Evolutionary conservation across 23 red algal genomes (phyloP), one percentile per base, ranked within the genome.

Genomic region (Cyanidium caldarium): DNA sequence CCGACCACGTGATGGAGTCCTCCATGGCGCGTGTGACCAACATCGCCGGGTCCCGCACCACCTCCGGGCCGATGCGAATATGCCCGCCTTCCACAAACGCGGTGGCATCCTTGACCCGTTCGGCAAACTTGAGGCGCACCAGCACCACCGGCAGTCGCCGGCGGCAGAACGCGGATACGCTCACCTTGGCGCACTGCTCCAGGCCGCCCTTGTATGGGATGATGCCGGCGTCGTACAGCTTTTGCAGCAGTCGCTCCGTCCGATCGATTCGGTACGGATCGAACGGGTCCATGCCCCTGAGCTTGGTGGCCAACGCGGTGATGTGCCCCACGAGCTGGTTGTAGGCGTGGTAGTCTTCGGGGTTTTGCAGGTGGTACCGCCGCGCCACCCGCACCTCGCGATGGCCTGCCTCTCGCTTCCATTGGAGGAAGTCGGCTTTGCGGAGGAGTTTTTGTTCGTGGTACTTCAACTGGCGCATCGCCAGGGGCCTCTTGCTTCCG

Each of bases 1-100:
- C 92, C 13, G 83, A 78, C 92, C 92, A 98, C 21, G 85, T 88
- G 30, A 98, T 77, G 44, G 88, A 85, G 75, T 98, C 92, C 45
- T 98, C 84, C 92, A 98, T 98, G 40, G 75, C 73, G 15, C 92
- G 44, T 10, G 92, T 89, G 20, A 98, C 84, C 13, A 86, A 72
- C 57, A 98, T 58, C 1, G 84, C 81, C 20, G 83, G 84, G 35
- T 98, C 85, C 21, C 73, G 80, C 37, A 80, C 73, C 58, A 70
- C 65, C n/a, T 86, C 76, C 39, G 92, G 85, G 25, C 92, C 92
- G 45, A 98, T 69, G 33, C 92, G 75, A 33, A 98, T 73, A 65
- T 98, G 92, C 28, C 75, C 92, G 35, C 83, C 78, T 72, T 98
- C 84, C 57, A 98, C 68, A n/a, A 98, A 38, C 35, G 84, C 56